Percentiles rank a stretch among this genome's conserved stretches.
Evolutionary conservation across 2,329 filamentous ascomycete genomes (phyloP).

Genomic region (Tolypocladium sp.): DNA sequence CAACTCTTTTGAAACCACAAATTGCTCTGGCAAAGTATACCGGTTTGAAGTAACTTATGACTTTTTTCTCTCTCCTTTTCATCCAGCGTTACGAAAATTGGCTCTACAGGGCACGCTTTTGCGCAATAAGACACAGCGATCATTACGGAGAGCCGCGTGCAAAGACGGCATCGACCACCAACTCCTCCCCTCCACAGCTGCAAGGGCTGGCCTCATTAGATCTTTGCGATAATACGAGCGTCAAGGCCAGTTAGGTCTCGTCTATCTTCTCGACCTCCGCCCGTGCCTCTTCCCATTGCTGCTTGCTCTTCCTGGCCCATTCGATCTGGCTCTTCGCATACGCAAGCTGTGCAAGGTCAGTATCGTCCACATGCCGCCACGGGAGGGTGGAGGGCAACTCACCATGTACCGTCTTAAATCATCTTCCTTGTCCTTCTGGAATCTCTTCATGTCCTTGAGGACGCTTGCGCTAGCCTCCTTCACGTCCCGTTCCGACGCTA

Average conservation of each 20-base stretch:
- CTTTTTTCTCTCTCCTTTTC: too few species aligned
- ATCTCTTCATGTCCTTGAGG: constrained; percentile 80
- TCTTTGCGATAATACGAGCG: neutral
- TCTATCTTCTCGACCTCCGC: constrained; percentile 85
- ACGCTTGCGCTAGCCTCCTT: constrained; percentile 86
- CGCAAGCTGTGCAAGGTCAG: constrained; percentile 53
- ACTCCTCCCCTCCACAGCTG: neutral
- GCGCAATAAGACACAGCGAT: neutral
- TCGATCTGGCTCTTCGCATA: constrained; percentile 90
- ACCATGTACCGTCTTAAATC: constrained; percentile 95
- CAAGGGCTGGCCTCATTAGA: neutral
- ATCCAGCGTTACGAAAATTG: neutral
- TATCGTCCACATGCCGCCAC: neutral
- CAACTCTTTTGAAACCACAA: neutral
- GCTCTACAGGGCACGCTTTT: neutral
- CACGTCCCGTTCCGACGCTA: constrained; percentile 83
- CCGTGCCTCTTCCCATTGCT: constrained; percentile 86
- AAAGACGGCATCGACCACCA: neutral
- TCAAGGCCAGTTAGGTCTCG: constrained; percentile 30
- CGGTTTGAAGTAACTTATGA: neutral
- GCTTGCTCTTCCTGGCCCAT: constrained; percentile 83
- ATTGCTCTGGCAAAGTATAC: neutral
- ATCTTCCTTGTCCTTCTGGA: constrained; percentile 92
- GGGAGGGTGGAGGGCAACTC: constrained; percentile 23
- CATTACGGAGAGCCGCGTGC: neutral